These are phyloP conservation scores for Solanum tarapatanum DNA, from an alignment of 257 asterid genomes.

Conservation along the genomic window DNA sequence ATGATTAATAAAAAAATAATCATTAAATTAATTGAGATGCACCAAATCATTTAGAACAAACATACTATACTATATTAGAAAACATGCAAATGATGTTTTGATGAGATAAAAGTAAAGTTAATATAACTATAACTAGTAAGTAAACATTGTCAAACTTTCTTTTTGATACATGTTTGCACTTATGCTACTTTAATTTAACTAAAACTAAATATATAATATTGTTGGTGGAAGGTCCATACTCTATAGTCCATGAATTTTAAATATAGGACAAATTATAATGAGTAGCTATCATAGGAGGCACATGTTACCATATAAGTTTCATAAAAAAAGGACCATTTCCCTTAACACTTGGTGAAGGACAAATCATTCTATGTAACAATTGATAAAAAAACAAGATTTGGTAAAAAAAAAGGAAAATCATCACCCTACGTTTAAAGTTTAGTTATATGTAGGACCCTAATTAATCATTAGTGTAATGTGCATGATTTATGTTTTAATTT, in stretches of 20 bases:
- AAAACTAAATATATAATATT: neutral
- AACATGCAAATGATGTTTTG: neutral
- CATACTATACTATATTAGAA: too few relatives aligned
- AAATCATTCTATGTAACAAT: neutral
- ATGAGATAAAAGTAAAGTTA: neutral
- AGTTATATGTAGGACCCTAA: neutral
- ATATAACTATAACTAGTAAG: neutral
- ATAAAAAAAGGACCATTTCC: neutral
- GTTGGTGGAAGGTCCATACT: neutral
- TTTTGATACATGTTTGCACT: neutral
- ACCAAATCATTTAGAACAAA: neutral
- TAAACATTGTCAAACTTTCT: neutral
- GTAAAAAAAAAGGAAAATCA: neutral
- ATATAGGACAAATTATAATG: neutral
- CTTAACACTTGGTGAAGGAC: neutral
- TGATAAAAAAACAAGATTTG: neutral
- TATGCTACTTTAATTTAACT: neutral
- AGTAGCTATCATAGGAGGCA: neutral
- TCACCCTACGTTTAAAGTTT: neutral
- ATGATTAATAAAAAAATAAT: neutral
- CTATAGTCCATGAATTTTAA: neutral
- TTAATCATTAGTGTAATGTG: neutral
- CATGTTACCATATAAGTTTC: conserved; percentile 4
- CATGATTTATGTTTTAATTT: neutral
- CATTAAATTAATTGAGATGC: neutral